Evolutionary conservation across 306 rosid species (phyloP).

Genomic region (Begonia masoniana): DNA sequence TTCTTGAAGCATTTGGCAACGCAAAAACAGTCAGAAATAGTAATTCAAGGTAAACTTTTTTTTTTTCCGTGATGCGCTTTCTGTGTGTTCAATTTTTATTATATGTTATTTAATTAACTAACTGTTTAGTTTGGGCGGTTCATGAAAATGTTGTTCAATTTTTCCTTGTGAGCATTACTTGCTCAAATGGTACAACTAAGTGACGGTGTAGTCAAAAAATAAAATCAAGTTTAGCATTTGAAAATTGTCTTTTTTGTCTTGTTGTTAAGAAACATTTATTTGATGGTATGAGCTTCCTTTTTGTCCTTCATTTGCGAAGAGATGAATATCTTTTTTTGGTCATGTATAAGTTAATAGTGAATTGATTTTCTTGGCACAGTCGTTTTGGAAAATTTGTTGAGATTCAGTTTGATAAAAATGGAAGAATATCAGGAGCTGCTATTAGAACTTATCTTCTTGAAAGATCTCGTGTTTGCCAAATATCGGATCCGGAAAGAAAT

Average conservation of each 20-base stretch:
- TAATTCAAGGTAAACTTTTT: conserved; percentile 66
- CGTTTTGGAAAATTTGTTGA: conserved; percentile 94
- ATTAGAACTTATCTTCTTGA: conserved; percentile 88
- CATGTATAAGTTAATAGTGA: conserved; percentile 18
- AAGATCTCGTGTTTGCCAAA: conserved; percentile 91
- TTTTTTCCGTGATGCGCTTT: neutral
- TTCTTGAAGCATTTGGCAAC: conserved; percentile 95
- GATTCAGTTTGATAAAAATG: conserved; percentile 62
- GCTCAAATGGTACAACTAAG: too few relatives aligned
- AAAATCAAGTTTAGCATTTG: too few relatives aligned
- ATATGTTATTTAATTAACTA: too few relatives aligned
- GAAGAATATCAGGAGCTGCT: conserved; percentile 93
- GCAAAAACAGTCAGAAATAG: conserved; percentile 83
- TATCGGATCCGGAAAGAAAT: conserved; percentile 84
- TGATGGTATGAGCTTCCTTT: conserved; percentile 13
- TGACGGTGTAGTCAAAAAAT: too few relatives aligned
- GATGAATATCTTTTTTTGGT: conserved; percentile 1
- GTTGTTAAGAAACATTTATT: neutral
- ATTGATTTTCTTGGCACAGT: conserved; percentile 38
- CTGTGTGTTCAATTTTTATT: too few relatives aligned
- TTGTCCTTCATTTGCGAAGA: neutral
- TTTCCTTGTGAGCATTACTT: too few relatives aligned
- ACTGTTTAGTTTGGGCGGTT: too few relatives aligned
- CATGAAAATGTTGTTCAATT: too few relatives aligned
- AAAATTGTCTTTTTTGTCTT: too few relatives aligned